Base-by-base conservation (phyloP, 2,329 filamentous ascomycete species). In the Tolypocladium amazonense region DNA sequence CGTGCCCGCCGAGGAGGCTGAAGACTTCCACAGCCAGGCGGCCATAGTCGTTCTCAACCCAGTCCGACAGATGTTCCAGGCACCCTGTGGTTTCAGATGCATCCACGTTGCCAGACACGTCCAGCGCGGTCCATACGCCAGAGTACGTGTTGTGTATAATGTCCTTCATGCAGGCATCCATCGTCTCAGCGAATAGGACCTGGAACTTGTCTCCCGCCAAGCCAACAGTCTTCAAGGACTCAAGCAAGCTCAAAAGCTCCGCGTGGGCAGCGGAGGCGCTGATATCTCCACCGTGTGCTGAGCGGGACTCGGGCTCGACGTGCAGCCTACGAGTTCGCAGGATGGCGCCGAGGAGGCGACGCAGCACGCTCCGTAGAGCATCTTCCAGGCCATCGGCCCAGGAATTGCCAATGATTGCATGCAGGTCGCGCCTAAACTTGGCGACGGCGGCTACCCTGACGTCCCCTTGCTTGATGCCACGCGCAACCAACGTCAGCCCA, bases 171-270 rank as follows among this genome's bases (percentile, higher is more conserved):
- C 87, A 78, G 41, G 75, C 74, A 68, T 90, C 81, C 79, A 91
- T 86, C 33, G 88, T 79, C 70, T 88, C 85, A 20, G 88, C 89
- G 66, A 91, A 87, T 41, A 88, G 77, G 37, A 88, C 81, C 67
- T 91, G 86, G 57, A 89, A 88, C 56, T 76, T 79, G 66, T 89
- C 85, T 33, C 87, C 87, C 1, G 85, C 85, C 23, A 92, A 74
- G 0, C 88, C 89, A 27, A 90, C 83, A 55, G 81, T 78, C 64
- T 81, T 76, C 20, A 92, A 74, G 11, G 83, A 81, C 56, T 81
- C 78, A 2, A 88, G 75, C 23, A 90, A 72, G 47, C 77, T 69
- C 37, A 83, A 71, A 55, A 89, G 73, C 56, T 83, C 79, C 38
- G 77, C 73, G 41, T 79, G 76, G 60, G 81, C 76, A 57, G 66